phyloP scores from a whole-genome alignment of 176 grass and related monocot genomes.

The Zea luxurians region DNA sequence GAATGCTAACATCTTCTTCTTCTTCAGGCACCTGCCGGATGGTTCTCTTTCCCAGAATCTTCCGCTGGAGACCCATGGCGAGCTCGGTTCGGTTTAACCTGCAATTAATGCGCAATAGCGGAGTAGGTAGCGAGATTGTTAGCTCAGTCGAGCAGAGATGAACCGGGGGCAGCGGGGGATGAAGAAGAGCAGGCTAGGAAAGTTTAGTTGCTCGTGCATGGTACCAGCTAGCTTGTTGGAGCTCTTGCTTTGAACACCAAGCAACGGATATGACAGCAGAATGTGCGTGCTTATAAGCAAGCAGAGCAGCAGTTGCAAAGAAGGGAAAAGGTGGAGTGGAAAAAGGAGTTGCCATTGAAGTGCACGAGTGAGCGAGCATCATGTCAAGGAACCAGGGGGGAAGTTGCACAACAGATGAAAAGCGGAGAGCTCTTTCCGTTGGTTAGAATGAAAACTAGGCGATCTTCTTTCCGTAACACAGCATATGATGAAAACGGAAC shows the following conservation, averaged over 20 bases:
- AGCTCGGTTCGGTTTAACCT: background rate
- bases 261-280: background rate
- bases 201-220: background rate
- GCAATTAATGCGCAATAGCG: background rate
- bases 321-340: background rate
- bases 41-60: slow-evolving; percentile 25
- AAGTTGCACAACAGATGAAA: slow-evolving; percentile 37
- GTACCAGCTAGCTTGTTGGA: slow-evolving; percentile 1
- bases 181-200: slow-evolving; percentile 13
- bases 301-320: slow-evolving; percentile 11
- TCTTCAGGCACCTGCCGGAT: background rate
- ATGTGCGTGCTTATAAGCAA: slow-evolving; percentile 37
- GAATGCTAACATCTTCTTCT: background rate
- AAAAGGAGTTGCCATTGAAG: background rate
- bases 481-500: background rate
- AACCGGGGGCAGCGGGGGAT: background rate
- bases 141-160: background rate
- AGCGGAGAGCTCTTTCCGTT: slow-evolving; percentile 7
- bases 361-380: slow-evolving; percentile 16
- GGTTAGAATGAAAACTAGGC: slow-evolving; percentile 3
- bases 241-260: background rate
- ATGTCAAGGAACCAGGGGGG: slow-evolving; percentile 35
- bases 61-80: slow-evolving; percentile 38
- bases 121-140: background rate
- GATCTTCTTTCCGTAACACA: slow-evolving; percentile 31